Evolutionary conservation across 495 filamentous ascomycete genomes (phyloP).

Genomic region (Aspergillus baeticus): DNA sequence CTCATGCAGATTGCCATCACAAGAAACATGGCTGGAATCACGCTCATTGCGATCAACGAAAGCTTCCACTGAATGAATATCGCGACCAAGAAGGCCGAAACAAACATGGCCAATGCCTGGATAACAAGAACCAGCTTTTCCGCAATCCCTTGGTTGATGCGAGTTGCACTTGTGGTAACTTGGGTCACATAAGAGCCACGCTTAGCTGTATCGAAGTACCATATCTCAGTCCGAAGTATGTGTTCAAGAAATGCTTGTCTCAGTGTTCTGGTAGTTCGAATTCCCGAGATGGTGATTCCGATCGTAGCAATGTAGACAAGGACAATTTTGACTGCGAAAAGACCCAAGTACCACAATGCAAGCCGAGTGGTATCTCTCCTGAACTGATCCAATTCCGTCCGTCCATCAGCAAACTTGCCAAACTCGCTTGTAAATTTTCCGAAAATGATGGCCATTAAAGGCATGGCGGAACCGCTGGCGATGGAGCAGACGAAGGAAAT

Average conservation of each 20-base stretch:
- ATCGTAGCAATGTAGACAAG: conserved; percentile 26
- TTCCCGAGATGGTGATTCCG: conserved; percentile 22
- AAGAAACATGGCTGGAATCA: conserved; percentile 27
- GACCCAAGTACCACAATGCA: conserved; percentile 31
- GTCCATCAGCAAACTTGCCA: conserved; percentile 27
- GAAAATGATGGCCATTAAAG: conserved; percentile 43
- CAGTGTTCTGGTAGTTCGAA: conserved; percentile 25
- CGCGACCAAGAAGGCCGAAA: conserved; percentile 44
- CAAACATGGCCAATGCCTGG: conserved; percentile 40
- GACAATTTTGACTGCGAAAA: conserved; percentile 9
- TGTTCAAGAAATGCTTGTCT: conserved; percentile 22
- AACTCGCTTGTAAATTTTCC: conserved; percentile 33
- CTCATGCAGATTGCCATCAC: conserved; percentile 6
- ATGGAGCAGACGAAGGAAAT: conserved; percentile 42
- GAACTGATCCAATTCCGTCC: conserved; percentile 21
- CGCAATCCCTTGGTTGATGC: conserved; percentile 37
- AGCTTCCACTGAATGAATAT: conserved; percentile 44
- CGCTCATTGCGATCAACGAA: conserved; percentile 34
- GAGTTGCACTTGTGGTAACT: conserved; percentile 34
- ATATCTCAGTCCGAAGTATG: conserved; percentile 27
- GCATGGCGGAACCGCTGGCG: conserved; percentile 44
- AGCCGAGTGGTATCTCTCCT: conserved; percentile 17
- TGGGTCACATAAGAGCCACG: conserved; percentile 25
- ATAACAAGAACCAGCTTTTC: conserved; percentile 45
- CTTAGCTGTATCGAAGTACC: conserved; percentile 24